phyloP scores from a whole-genome alignment of 1,139 yeast genomes.

The Zhuliangozyma blackwelliae region DNA sequence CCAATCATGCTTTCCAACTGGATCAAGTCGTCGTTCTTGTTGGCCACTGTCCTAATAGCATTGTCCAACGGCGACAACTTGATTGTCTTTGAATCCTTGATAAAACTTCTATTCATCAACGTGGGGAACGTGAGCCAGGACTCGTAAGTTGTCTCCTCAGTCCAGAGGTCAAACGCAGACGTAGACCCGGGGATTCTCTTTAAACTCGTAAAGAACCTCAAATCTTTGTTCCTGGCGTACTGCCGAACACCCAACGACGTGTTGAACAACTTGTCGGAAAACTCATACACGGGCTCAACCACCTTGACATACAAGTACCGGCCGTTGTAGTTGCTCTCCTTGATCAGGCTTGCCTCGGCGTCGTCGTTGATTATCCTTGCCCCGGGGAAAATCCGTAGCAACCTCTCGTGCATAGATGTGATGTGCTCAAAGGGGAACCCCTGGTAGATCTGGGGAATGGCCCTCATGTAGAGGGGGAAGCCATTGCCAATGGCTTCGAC shows the following conservation, averaged over 20 bases:
- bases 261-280: slow-evolving; percentile 44
- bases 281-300: slow-evolving; percentile 64
- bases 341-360: slow-evolving; percentile 51
- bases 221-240: slow-evolving; percentile 67
- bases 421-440: slow-evolving; percentile 87
- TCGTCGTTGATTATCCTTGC: slow-evolving; percentile 70
- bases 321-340: slow-evolving; percentile 52
- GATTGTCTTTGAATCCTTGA: slow-evolving; percentile 47
- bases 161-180: slow-evolving; percentile 77
- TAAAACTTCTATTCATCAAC: slow-evolving; percentile 79
- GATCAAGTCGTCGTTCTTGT: slow-evolving; percentile 68
- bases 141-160: slow-evolving; percentile 79
- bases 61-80: slow-evolving; percentile 82
- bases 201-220: slow-evolving; percentile 65
- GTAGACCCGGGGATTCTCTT: slow-evolving; percentile 74
- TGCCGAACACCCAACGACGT: slow-evolving; percentile 59
- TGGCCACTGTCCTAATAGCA: slow-evolving; percentile 64
- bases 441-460: slow-evolving; percentile 76
- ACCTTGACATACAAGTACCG: slow-evolving; percentile 69
- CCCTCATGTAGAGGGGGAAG: slow-evolving; percentile 73
- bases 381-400: slow-evolving; percentile 76
- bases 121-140: slow-evolving; percentile 82
- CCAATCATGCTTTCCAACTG: slow-evolving; percentile 64
- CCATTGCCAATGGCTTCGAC: slow-evolving; percentile 83
- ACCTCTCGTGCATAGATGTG: slow-evolving; percentile 74